Percentiles rank a stretch among this genome's conserved stretches.
Evolutionary conservation across 148 eudicot genomes (phyloP).

Genomic region (Heliosperma pusillum): DNA sequence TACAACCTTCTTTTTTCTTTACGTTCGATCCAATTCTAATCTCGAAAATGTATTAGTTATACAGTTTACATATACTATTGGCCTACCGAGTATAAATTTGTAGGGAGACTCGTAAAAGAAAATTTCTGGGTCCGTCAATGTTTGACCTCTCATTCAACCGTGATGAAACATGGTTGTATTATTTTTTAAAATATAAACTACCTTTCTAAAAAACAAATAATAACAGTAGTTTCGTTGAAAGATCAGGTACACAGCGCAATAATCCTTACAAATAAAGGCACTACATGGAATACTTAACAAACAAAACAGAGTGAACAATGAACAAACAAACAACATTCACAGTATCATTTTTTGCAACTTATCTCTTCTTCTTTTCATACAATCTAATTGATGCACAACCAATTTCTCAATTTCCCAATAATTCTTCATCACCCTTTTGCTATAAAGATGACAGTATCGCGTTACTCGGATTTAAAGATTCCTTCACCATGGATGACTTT

Average conservation of each 20-base stretch:
- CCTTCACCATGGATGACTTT: neutral
- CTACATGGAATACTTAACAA: neutral
- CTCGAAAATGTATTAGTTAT: no score
- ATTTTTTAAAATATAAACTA: no score
- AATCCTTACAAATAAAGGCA: no score
- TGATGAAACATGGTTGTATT: no score
- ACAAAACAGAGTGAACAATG: neutral
- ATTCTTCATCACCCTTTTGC: conserved; percentile 4
- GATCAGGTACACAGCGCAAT: neutral
- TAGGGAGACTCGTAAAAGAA: no score
- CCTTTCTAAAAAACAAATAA: neutral
- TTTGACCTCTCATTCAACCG: no score
- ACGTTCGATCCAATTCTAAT: no score
- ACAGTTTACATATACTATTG: no score
- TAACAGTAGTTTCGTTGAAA: neutral
- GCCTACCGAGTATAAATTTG: no score
- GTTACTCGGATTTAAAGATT: conserved; percentile 15
- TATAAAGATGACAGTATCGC: conserved; percentile 13
- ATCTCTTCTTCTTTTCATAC: neutral
- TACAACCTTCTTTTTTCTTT: no score
- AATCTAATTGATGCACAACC: neutral
- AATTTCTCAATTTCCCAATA: neutral
- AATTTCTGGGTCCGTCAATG: no score
- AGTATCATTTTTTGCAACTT: neutral
- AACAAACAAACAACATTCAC: neutral